phyloP scores from a whole-genome alignment of 129 eudicot species.

The Helianthus tuberosus region DNA sequence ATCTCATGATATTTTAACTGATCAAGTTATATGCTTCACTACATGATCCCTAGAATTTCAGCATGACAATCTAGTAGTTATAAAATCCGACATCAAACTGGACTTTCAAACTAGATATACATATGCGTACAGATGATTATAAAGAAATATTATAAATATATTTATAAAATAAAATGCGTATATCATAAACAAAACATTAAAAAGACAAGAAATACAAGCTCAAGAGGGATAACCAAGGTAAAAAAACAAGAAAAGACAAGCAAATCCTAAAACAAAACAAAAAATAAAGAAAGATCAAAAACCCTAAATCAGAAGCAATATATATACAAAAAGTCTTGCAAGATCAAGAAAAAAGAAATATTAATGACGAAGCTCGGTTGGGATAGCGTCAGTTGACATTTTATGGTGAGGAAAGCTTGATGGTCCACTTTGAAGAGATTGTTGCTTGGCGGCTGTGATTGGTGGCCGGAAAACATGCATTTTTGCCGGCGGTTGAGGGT shows the following conservation, averaged over 20 bases:
- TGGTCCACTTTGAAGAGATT: slow-evolving; percentile 10
- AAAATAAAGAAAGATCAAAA: neutral
- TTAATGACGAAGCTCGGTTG: slow-evolving; percentile 41
- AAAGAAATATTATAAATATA: neutral
- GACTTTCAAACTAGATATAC: neutral
- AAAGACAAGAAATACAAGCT: slow-evolving; percentile 35
- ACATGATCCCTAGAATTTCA: no score
- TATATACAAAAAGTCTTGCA: slow-evolving; percentile 49
- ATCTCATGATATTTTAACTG: no score
- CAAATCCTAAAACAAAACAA: neutral
- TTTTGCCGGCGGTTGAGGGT: slow-evolving; percentile 7
- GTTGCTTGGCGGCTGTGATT: neutral
- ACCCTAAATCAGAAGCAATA: neutral
- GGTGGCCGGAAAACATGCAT: neutral
- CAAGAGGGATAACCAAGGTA: slow-evolving; percentile 53
- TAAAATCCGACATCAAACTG: neutral
- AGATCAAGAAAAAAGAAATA: slow-evolving; percentile 63
- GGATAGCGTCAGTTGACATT: slow-evolving; percentile 42
- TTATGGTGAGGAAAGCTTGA: neutral
- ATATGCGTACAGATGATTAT: neutral
- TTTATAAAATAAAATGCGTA: neutral
- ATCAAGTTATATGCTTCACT: neutral
- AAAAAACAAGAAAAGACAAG: slow-evolving; percentile 7
- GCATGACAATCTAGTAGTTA: no score
- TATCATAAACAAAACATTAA: neutral